Percentiles rank a stretch among this genome's conserved stretches.
These are phyloP conservation scores for Dendrobium chrysotoxum DNA, from an alignment of 106 monocot species.

Conservation along the genomic window DNA sequence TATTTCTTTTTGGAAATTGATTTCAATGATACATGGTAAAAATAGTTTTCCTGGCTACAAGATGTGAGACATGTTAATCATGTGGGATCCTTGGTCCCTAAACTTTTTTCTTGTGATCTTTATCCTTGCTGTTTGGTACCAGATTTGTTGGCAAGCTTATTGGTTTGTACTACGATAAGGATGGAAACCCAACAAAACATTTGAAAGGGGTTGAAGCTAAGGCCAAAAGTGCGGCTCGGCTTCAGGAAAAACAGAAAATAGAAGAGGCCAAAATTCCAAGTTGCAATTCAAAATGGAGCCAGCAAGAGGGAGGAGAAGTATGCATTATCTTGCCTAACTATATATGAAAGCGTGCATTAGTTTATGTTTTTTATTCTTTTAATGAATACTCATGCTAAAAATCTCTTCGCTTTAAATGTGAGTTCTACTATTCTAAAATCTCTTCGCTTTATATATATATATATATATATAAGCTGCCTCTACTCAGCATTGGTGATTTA, in stretches of 20 bases:
- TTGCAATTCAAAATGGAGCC: constrained; percentile 98
- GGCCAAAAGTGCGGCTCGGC: constrained; percentile 86
- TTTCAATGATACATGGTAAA: background rate
- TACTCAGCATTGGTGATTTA: no score
- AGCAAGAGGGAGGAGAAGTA: constrained; percentile 90
- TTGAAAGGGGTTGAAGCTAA: constrained; percentile 91
- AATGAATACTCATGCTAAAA: background rate
- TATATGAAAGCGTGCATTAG: background rate
- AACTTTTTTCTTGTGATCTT: background rate
- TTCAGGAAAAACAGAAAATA: constrained; percentile 78
- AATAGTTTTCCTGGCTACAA: background rate
- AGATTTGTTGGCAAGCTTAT: constrained; percentile 85
- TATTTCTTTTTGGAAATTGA: background rate
- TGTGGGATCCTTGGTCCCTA: background rate
- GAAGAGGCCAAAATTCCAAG: constrained; percentile 81
- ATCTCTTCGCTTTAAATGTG: background rate
- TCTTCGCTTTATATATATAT: no score
- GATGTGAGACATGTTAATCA: background rate
- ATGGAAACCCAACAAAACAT: constrained; percentile 87
- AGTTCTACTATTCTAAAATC: background rate
- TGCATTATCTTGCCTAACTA: background rate
- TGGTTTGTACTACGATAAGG: constrained; percentile 81
- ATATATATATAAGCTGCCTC: no score
- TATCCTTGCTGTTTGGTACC: constrained; percentile 3
- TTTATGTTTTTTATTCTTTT: background rate